A percentile compares a stretch with the other conserved stretches of the same genome.
These are phyloP conservation scores for Talaromyces rugulosus DNA, from an alignment of 2,329 filamentous ascomycete species.

Conservation along the genomic window DNA sequence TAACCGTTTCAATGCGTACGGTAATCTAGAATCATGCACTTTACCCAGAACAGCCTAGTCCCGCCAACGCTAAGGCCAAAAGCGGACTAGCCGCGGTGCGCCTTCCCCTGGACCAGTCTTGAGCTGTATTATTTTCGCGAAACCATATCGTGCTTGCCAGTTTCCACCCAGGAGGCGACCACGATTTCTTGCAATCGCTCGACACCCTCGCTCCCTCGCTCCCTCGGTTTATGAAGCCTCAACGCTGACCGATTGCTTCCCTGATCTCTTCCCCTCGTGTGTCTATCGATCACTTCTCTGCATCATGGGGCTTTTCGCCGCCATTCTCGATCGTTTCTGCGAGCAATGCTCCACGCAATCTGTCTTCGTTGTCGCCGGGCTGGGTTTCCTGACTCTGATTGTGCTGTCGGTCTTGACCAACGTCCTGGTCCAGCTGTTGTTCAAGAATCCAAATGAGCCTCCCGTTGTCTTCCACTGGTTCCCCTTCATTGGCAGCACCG, in stretches of 20 bases:
- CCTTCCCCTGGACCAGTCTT: neutral
- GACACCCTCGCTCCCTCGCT: neutral
- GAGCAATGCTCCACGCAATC: constrained; percentile 45
- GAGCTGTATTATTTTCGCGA: neutral
- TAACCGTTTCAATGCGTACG: neutral
- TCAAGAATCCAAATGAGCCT: constrained; percentile 77
- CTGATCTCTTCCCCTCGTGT: neutral
- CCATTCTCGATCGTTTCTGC: constrained; percentile 42
- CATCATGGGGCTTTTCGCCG: constrained; percentile 51
- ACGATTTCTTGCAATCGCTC: neutral
- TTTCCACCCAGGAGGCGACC: neutral
- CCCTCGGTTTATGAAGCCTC: neutral
- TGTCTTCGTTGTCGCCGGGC: constrained; percentile 42
- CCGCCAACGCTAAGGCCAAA: neutral
- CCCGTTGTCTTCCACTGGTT: constrained; percentile 63
- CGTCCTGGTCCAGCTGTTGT: constrained; percentile 71
- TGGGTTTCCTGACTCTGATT: constrained; percentile 47
- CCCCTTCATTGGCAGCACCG: constrained; percentile 78
- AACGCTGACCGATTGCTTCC: neutral
- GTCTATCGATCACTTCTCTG: neutral
- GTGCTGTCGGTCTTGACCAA: constrained; percentile 66
- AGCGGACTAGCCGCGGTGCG: neutral
- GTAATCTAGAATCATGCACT: neutral
- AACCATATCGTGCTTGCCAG: neutral
- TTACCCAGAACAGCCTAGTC: neutral